Conservation (phyloP, 2,329 filamentous ascomycete genomes). For the Ceratocystis huliohia region DNA sequence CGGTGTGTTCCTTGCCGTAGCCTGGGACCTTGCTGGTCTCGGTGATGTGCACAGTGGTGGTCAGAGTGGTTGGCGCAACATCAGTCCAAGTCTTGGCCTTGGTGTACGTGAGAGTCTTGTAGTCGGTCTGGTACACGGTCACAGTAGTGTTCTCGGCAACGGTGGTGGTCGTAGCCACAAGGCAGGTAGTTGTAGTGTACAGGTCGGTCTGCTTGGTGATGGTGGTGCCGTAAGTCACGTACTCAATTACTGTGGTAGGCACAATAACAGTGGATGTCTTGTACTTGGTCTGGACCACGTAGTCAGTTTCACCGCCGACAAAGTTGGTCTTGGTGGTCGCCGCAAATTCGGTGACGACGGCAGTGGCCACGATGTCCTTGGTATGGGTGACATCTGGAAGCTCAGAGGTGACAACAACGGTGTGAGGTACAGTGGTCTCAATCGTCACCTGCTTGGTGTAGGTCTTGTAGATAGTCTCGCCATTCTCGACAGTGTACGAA, state of each 20-base stretch:
- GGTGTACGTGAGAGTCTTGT: constrained; percentile 11
- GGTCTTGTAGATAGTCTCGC: constrained; percentile 2
- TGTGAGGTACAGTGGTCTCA: not conserved
- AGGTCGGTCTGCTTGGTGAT: constrained; percentile 14
- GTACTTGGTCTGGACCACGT: constrained; percentile 4
- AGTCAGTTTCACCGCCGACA: constrained; percentile 5
- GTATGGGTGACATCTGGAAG: constrained; percentile 3
- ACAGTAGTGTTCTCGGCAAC: constrained; percentile 5
- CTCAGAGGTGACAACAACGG: constrained; percentile 3
- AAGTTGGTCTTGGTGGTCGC: constrained; percentile 8
- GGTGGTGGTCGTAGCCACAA: constrained; percentile 13
- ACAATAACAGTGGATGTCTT: not conserved
- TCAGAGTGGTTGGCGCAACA: constrained; percentile 11
- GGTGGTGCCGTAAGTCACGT: constrained; percentile 14
- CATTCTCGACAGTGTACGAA: constrained; percentile 9
- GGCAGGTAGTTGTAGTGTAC: constrained; percentile 13
- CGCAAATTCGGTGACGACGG: constrained; percentile 2
- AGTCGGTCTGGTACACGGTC: constrained; percentile 14
- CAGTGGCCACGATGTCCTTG: constrained; percentile 1
- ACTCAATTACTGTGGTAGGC: constrained; percentile 7
- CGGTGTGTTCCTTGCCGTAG: not conserved
- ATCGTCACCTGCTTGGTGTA: constrained; percentile 1
- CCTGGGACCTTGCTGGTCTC: constrained; percentile 9
- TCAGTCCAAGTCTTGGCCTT: constrained; percentile 9
- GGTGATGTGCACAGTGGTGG: constrained; percentile 10